Conservation (phyloP, 768 basidiomycete species). For the Russula sp. region DNA sequence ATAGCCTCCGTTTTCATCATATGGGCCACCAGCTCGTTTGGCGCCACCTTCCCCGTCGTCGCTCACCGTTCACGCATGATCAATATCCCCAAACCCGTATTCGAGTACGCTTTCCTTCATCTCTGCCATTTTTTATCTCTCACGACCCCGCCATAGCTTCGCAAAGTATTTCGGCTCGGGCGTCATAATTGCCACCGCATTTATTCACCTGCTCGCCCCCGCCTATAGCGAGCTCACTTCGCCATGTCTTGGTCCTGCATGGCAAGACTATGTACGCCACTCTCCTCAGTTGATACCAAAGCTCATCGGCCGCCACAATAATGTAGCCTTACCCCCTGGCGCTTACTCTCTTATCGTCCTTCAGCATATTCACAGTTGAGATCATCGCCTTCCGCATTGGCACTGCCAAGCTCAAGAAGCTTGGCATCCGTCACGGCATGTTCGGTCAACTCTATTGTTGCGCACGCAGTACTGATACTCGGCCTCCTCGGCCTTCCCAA, state of each 20-base stretch:
- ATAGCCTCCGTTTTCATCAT: constrained; percentile 73
- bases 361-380: constrained; percentile 78
- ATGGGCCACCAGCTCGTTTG: constrained; percentile 47
- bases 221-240: constrained; percentile 65
- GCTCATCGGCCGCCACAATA: neutral
- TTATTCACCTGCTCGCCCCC: constrained; percentile 41
- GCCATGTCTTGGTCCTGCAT: constrained; percentile 59
- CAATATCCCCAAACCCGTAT: constrained; percentile 50
- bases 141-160: neutral
- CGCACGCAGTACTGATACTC: neutral
- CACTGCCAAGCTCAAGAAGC: constrained; percentile 53
- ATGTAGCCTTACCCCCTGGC: constrained; percentile 74
- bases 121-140: neutral
- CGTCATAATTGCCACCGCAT: constrained; percentile 13
- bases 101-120: constrained; percentile 47
- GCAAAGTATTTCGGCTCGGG: constrained; percentile 21
- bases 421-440: constrained; percentile 60
- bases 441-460: neutral
- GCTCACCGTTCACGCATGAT: constrained; percentile 45
- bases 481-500: neutral
- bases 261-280: constrained; percentile 67
- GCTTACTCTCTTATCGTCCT: constrained; percentile 74
- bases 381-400: constrained; percentile 85
- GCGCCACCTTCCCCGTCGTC: constrained; percentile 67
- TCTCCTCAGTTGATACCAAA: neutral